Base-by-base conservation (phyloP, 192 early-diverging fungal genomes). In the Podila clonocystis region DNA sequence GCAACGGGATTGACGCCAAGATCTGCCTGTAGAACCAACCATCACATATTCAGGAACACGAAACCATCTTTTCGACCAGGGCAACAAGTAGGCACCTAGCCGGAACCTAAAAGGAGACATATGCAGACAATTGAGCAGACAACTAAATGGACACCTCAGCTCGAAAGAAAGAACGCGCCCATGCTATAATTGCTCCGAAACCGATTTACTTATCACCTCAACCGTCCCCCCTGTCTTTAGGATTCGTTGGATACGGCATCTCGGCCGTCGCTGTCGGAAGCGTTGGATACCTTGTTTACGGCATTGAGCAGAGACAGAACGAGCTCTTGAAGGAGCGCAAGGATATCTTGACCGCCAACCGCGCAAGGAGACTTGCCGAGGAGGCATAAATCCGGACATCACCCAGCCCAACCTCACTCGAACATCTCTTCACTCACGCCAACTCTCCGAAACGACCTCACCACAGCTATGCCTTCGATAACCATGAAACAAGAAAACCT, bases 321-420 rank as follows among this genome's bases (percentile, higher is more conserved):
- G 70, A 79, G 66, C 58, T 79, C 63, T 59, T 79, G 70, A 79
- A 79, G 69, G 76, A 79, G 29, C 76, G 76, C 70, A 72, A 68
- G 61, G 65, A 72, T 0, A 50, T 72, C 38, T 72, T 79, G 65
- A 22, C 29, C 58, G 76, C 76, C 52, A 79, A 79, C 65, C 76
- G 76, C 61, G 70, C 71, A 52, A 79, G 70, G 70, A 79, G 70
- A 71, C 59, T 67, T 36, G 58, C 58, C 49, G 63, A 68, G 67
- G 73, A 75, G 38, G 67, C 66, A 55, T 55, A 55, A 55, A 55
- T 22, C 11, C n/a, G 8, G 6, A 45, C 41, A n/a, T n/a, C 41
- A 45, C 41, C 41, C 41, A 19, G 4, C 22, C 28, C 0, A 60
- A 28, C 58, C 31, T 12, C 58, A 0, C 29, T 58, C 58, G 7